phyloP scores from a whole-genome alignment of 2,329 filamentous ascomycete genomes.

The Trichoderma sp. region DNA sequence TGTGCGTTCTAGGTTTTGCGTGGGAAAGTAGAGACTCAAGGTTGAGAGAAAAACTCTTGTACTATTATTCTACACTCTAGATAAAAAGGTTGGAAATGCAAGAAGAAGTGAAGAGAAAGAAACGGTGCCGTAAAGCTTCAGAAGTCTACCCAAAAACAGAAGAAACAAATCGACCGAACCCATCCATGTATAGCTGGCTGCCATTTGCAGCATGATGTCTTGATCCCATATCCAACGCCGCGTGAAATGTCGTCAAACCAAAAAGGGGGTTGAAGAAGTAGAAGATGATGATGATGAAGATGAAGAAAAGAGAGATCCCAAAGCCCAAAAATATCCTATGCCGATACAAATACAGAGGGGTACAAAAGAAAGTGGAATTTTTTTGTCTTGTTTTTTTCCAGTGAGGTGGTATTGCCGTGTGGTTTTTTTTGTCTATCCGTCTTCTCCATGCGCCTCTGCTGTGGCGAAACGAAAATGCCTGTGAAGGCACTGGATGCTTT shows the following conservation, averaged over 20 bases:
- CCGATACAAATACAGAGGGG: constrained; percentile 16
- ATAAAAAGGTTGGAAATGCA: constrained; percentile 16
- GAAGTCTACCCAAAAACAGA: neutral
- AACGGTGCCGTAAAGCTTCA: constrained; percentile 10
- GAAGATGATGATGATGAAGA: neutral
- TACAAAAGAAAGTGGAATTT: neutral
- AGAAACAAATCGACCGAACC: constrained; percentile 5
- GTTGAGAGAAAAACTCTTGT: neutral
- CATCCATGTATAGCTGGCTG: neutral
- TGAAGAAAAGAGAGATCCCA: neutral
- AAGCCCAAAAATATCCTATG: neutral
- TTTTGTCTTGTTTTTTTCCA: neutral
- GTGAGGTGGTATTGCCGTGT: neutral
- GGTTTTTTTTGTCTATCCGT: constrained; percentile 16
- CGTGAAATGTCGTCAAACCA: constrained; percentile 4
- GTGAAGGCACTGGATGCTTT: neutral
- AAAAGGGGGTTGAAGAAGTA: neutral
- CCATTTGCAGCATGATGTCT: constrained; percentile 7
- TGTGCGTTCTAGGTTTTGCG: constrained; percentile 44
- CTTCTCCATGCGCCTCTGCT: constrained; percentile 1
- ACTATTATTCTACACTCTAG: constrained; percentile 22
- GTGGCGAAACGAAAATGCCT: neutral
- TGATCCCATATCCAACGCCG: constrained; percentile 6
- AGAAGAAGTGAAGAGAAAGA: constrained; percentile 18
- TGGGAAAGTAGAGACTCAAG: constrained; percentile 43